These are phyloP conservation scores for Physcia stellaris DNA, from an alignment of 495 filamentous ascomycete species.

Conservation along the genomic window DNA sequence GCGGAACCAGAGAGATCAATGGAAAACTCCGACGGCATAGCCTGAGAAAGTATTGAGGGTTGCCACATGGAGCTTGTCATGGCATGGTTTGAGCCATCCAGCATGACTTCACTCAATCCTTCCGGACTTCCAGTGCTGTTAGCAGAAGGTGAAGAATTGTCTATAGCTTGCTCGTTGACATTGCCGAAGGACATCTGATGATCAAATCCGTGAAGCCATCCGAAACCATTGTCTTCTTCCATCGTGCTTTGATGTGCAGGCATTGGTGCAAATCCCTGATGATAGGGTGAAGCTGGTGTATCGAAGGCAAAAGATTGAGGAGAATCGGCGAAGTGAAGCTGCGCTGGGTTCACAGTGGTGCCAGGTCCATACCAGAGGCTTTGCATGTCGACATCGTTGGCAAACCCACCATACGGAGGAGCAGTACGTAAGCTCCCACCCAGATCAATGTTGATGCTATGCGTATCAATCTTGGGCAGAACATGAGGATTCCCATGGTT, in stretches of 20 bases:
- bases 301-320: conserved; percentile 61
- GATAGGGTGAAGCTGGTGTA: conserved; percentile 57
- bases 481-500: conserved; percentile 50
- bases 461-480: conserved; percentile 75
- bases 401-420: conserved; percentile 56
- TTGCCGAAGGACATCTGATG: conserved; percentile 58
- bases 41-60: conserved; percentile 47
- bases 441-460: conserved; percentile 48
- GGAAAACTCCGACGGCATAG: conserved; percentile 47
- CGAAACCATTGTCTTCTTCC: conserved; percentile 64
- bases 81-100: conserved; percentile 58
- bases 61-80: conserved; percentile 48
- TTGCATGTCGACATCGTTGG: conserved; percentile 62
- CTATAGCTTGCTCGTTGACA: conserved; percentile 62
- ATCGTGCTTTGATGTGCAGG: conserved; percentile 34
- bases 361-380: conserved; percentile 52
- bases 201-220: conserved; percentile 80
- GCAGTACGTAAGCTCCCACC: conserved; percentile 63
- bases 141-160: conserved; percentile 87
- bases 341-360: conserved; percentile 86
- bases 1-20: conserved; percentile 41
- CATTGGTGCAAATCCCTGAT: conserved; percentile 49
- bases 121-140: conserved; percentile 88
- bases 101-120: conserved; percentile 83
- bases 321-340: conserved; percentile 82